Evolutionary conservation across 73 alveolate genomes (phyloP), one percentile per base, ranked within the genome.

Genomic region (Paramecium sexaurelia): DNA sequence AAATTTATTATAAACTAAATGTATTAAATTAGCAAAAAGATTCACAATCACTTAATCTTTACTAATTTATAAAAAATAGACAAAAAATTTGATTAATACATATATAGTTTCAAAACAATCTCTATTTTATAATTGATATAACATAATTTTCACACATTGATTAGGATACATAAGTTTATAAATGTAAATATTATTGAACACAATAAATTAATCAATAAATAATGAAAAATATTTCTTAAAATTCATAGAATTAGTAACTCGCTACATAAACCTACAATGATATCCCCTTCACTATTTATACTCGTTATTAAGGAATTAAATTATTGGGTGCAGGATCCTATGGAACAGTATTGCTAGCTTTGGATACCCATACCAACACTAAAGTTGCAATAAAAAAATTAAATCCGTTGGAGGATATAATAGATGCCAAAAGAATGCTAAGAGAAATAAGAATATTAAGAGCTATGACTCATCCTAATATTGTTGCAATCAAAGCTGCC

Each of bases 341-440:
- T 61, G 99, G 99, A 36, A 96, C 95, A 26, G 99, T 96, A 55
- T 94, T 96, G 85, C 85, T 95, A 57, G 99, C 97, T 10, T 91
- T 89, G 19, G 98, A 97, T 92, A 93, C 91, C 69, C 92, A 96
- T 75, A 69, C 68, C 36, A 88, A 69, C 20, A 40, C 75, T 55
- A 95, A 96, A 91, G 98, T 97, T 55, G 99, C 99, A 55, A 95
- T 97, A 19, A 97, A 97, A 95, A 97, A 96, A 86, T 95, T 92
- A 32, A 92, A 97, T 87, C 96, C 97, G 17, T 87, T 96, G 26
- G 98, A 96, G 87, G 98, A 96, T 82, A 87, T 96, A 15, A 95
- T 96, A 41, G 98, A 96, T 92, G 97, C 97, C 27, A 96, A 96
- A 93, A 92, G 98, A 66, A 92, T 96, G 56, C 94, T 96, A 20